Evolutionary conservation across 2,329 filamentous ascomycete species (phyloP), one percentile per base, ranked within the genome.

Genomic region (Cercospora sp.): DNA sequence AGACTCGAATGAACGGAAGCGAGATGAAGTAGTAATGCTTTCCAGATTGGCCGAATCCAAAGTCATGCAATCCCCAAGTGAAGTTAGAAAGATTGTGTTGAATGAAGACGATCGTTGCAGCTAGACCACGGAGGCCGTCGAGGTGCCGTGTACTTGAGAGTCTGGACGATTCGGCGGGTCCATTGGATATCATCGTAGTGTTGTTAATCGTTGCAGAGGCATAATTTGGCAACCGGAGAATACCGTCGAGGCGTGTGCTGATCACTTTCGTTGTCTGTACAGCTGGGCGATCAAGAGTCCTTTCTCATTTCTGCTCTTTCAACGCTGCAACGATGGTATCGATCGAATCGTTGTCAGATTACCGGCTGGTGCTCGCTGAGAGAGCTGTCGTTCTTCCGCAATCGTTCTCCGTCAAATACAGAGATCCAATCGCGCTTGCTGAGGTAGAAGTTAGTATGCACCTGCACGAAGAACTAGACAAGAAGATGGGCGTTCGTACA

Each of bases 121-220:
- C 88, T 68, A 90, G 88, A 3, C 89, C 89, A 69, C 89, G 81
- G 7, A 91, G 79, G 12, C 89, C 89, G 71, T 90, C 88, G 10
- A 88, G 82, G 69, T 63, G 60, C 85, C 55, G 28, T 58, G 58
- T 58, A 6, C 7, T 57, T 53, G 58, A 45, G 3, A n/a, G 20
- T 42, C 10, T n/a, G 28, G 59, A 33, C 31, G 58, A 20, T 13
- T 30, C 28, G 33, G 20, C 18, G 5, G 31, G 60, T 48, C 26
- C 23, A 53, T 28, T 28, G 30, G 23, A 51, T 13, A 36, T 59
- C 55, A 59, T 59, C 16, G 55, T 59, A 6, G 55, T 31, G 8
- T 20, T 18, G 18, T 36, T n/a, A 5, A 9, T n/a, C 31, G 55
- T 59, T 16, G 3, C 2, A 57, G 3, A 31, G 28, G 53, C 45